Evolutionary conservation across 2,329 filamentous ascomycete genomes (phyloP), one percentile per base, ranked within the genome.

Genomic region (Cercospora brassicicola): DNA sequence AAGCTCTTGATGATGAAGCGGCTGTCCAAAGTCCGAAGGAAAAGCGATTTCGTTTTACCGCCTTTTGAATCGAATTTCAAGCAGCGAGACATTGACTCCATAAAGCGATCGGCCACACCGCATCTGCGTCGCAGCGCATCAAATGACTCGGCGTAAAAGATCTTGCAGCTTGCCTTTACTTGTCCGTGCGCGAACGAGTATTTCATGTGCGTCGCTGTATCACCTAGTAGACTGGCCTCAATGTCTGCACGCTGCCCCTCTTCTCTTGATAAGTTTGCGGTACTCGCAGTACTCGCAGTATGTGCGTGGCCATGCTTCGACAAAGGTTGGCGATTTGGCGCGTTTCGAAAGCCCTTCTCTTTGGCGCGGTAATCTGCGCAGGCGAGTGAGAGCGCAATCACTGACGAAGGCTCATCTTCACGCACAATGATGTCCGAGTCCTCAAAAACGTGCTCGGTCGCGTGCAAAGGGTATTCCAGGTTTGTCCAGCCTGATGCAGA

Each of bases 1-100:
- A 99, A 84, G 0, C 92, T 94, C 83, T 97, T 97, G 75, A 97
- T 87, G 56, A 99, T 91, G 70, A 99, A 90, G 39, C 95, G 90
- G 76, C 97, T 94, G 79, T 99, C 95, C 23, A 97, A 84, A 0
- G 95, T 99, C 81, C 98, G 99, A 71, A 99, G 83, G 79, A 99
- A 99, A 4, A 99, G 90, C 0, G 94, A 97, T 78, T 97, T 97
- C 1, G 94, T 97, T 81, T 99, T 99, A 72, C 95, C 95, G 26
- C 95, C 96, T 78, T 96, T 96, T 2, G 93, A 97, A 80, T 99
- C 95, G 92, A 94, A 99, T 79, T 98, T 97, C 20, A 96, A 86
- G 80, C 96, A 99, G 20, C 95, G 89, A 7, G 95, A 98, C 23
- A 99, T 84, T 1, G 94, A 97, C 78, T 99, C 95, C 28, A 98